These are phyloP conservation scores for Tolypocladium tundrense DNA, from an alignment of 2,329 filamentous ascomycete genomes.

Conservation along the genomic window DNA sequence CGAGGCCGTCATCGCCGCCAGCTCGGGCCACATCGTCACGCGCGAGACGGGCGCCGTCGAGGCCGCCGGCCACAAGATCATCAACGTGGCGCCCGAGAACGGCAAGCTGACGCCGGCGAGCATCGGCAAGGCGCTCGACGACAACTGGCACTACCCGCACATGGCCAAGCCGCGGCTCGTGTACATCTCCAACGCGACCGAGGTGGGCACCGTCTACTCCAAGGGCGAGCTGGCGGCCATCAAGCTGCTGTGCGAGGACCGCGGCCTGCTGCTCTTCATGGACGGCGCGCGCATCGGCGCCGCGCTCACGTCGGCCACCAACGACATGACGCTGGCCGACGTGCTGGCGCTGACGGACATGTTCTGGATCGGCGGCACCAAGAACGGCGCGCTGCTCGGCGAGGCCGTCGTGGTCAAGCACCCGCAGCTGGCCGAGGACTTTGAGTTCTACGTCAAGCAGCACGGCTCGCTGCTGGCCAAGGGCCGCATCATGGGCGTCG, in stretches of 20 bases:
- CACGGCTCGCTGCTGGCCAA: constrained; percentile 40
- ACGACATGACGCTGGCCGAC: constrained; percentile 32
- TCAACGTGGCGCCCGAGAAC: constrained; percentile 31
- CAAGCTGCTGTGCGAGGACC: constrained; percentile 29
- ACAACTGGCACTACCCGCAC: constrained; percentile 41
- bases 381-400: constrained; percentile 38
- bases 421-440: constrained; percentile 28
- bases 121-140: constrained; percentile 30
- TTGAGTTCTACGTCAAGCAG: constrained; percentile 41
- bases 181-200: constrained; percentile 41
- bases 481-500: constrained; percentile 35
- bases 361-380: constrained; percentile 45
- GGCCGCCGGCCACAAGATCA: constrained; percentile 41
- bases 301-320: constrained; percentile 30
- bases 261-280: constrained; percentile 31
- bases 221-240: constrained; percentile 29
- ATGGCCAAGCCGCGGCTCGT: constrained; percentile 40
- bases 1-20: constrained; percentile 39
- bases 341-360: constrained; percentile 37
- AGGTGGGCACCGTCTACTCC: constrained; percentile 38
- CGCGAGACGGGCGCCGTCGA: constrained; percentile 41
- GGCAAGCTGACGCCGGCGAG: constrained; percentile 35
- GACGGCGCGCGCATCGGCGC: constrained; percentile 36
- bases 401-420: constrained; percentile 40
- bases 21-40: constrained; percentile 37